Evolutionary conservation across 2,329 filamentous ascomycete genomes (phyloP).

Genomic region (Epicoccum sorghinum): DNA sequence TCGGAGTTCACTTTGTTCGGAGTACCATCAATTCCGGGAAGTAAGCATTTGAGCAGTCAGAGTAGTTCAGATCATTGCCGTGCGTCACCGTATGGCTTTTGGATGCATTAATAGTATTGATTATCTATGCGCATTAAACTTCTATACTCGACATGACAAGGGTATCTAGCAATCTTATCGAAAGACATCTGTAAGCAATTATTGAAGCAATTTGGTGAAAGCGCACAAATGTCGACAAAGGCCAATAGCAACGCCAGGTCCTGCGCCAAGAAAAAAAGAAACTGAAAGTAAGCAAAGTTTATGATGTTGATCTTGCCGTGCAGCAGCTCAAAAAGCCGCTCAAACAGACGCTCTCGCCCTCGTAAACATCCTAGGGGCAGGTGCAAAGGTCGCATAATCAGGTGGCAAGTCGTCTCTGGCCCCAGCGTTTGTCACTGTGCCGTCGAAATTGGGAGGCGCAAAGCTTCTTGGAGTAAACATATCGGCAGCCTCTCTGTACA

Average conservation of each 20-base stretch:
- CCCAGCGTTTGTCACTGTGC: neutral
- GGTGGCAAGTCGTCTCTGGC: slow-evolving; percentile 35
- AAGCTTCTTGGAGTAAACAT: slow-evolving; percentile 47
- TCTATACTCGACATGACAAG: neutral
- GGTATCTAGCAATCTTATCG: slow-evolving; percentile 5
- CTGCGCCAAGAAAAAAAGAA: neutral
- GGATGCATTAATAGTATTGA: neutral
- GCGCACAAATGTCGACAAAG: neutral
- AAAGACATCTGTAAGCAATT: neutral
- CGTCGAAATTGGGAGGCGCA: slow-evolving; percentile 32
- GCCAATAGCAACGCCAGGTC: neutral
- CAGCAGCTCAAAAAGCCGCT: neutral
- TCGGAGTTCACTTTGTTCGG: neutral
- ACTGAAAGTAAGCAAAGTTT: neutral
- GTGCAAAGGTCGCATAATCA: slow-evolving; percentile 34
- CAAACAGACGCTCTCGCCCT: neutral
- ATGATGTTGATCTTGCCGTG: too few species aligned
- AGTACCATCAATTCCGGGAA: neutral
- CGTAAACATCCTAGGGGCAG: neutral
- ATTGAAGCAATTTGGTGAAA: neutral
- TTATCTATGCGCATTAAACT: neutral
- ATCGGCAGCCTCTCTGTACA: slow-evolving; percentile 36
- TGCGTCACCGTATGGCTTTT: neutral
- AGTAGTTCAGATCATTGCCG: too few species aligned
- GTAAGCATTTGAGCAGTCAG: too few species aligned